Conservation (phyloP, 805 yeast species). For the Komagataella ulmi region DNA sequence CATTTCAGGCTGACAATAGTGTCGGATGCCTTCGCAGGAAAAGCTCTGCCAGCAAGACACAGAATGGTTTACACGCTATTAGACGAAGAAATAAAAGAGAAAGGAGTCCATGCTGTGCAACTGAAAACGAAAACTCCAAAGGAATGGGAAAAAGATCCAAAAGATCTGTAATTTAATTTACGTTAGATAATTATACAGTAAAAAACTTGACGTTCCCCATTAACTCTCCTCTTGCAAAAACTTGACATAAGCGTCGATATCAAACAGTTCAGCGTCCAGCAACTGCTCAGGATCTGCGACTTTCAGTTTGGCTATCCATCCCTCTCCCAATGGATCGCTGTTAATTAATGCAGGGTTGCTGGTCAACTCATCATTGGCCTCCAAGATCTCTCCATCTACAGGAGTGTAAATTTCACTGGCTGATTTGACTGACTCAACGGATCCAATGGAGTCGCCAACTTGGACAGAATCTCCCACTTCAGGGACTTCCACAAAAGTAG, state of each 20-base stretch:
- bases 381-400: conserved; percentile 62
- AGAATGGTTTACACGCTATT: conserved; percentile 56
- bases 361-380: conserved; percentile 53
- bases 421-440: conserved; percentile 89
- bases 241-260: conserved; percentile 40
- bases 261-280: conserved; percentile 32
- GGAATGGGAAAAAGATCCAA: conserved; percentile 25
- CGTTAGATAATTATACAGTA: background rate
- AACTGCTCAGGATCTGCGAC: conserved; percentile 27
- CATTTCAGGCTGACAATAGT: conserved; percentile 72
- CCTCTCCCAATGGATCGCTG: conserved; percentile 84
- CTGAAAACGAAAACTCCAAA: conserved; percentile 65
- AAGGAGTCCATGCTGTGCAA: conserved; percentile 83
- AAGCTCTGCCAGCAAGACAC: conserved; percentile 63
- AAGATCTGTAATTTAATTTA: background rate
- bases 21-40: conserved; percentile 53
- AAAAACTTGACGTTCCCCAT: background rate
- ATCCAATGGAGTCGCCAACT: conserved; percentile 76
- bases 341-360: conserved; percentile 70
- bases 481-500: conserved; percentile 86
- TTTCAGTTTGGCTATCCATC: conserved; percentile 81
- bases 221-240: conserved; percentile 41
- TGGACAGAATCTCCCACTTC: conserved; percentile 36
- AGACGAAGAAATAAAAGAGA: conserved; percentile 54
- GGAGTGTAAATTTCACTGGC: conserved; percentile 92